phyloP scores from a whole-genome alignment of 371 early-diverging fungal genomes.

The Lichtheimia hyalospora region DNA sequence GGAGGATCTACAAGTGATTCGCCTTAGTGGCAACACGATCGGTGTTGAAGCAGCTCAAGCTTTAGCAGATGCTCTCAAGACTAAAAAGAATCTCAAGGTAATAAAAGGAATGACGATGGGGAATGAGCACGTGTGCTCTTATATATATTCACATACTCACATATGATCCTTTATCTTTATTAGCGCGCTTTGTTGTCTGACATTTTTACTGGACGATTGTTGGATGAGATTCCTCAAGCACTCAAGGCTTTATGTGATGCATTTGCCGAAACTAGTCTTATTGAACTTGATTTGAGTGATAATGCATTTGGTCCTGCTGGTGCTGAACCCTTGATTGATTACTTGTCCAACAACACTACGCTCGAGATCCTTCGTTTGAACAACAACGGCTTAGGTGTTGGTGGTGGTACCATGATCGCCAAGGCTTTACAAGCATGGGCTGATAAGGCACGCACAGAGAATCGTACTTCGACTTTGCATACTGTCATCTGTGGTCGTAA shows the following conservation, averaged over 20 bases:
- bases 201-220: slow-evolving; percentile 93
- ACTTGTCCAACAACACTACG: slow-evolving; percentile 76
- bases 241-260: slow-evolving; percentile 86
- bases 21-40: slow-evolving; percentile 91
- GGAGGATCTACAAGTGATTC: slow-evolving; percentile 70
- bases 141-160: no score
- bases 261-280: slow-evolving; percentile 70
- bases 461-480: slow-evolving; percentile 66
- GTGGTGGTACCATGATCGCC: slow-evolving; percentile 89
- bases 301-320: slow-evolving; percentile 98
- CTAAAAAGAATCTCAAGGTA: slow-evolving; percentile 75
- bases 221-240: slow-evolving; percentile 86
- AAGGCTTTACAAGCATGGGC: slow-evolving; percentile 79
- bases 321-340: slow-evolving; percentile 83
- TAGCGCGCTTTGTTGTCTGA: slow-evolving; percentile 73
- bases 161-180: no score
- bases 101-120: no score
- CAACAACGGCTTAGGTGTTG: slow-evolving; percentile 94
- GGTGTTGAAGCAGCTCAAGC: slow-evolving; percentile 91
- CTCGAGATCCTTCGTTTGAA: slow-evolving; percentile 85
- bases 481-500: slow-evolving; percentile 91
- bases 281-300: slow-evolving; percentile 89
- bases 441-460: slow-evolving; percentile 64
- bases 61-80: slow-evolving; percentile 74
- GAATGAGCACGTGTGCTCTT: background rate